Conservation (phyloP, 257 asterid genomes). For the Jacaranda copaia region DNA sequence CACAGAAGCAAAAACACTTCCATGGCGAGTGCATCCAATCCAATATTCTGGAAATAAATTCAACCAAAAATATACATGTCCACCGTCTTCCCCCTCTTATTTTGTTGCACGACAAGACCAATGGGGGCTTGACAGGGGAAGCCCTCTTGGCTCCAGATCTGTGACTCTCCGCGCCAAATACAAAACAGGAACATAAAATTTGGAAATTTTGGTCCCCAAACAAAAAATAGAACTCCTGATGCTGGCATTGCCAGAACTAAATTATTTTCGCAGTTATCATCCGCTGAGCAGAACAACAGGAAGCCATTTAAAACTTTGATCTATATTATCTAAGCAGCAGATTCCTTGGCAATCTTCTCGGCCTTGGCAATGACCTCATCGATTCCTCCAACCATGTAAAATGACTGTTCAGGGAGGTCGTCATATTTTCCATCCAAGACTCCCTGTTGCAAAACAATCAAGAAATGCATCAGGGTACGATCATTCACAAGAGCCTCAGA, state of each 20-base stretch:
- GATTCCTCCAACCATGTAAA: slow-evolving; percentile 98
- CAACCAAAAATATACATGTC: slow-evolving; percentile 66
- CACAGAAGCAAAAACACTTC: background rate
- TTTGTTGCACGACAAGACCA: slow-evolving; percentile 50
- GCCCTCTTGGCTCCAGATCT: slow-evolving; percentile 49
- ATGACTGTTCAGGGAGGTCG: slow-evolving; percentile 90
- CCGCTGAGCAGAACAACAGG: slow-evolving; percentile 38
- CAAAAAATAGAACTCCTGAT: slow-evolving; percentile 44
- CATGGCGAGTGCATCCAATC: slow-evolving; percentile 28
- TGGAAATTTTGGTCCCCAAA: slow-evolving; percentile 41
- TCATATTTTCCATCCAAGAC: slow-evolving; percentile 94
- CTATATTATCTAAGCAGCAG: slow-evolving; percentile 58
- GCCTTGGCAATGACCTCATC: slow-evolving; percentile 97
- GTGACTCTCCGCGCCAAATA: slow-evolving; percentile 44
- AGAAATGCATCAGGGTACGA: slow-evolving; percentile 5
- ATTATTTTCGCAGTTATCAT: slow-evolving; percentile 77
- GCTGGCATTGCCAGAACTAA: slow-evolving; percentile 56
- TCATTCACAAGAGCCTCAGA: no score
- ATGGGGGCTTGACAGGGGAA: slow-evolving; percentile 50
- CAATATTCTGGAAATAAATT: slow-evolving; percentile 40
- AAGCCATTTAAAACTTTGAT: slow-evolving; percentile 26
- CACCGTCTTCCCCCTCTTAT: slow-evolving; percentile 51
- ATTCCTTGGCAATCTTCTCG: slow-evolving; percentile 95
- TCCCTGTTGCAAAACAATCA: slow-evolving; percentile 58
- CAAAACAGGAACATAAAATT: slow-evolving; percentile 40